Conservation (phyloP, 176 grass and related monocot genomes). For the Puccinellia tenuiflora region DNA sequence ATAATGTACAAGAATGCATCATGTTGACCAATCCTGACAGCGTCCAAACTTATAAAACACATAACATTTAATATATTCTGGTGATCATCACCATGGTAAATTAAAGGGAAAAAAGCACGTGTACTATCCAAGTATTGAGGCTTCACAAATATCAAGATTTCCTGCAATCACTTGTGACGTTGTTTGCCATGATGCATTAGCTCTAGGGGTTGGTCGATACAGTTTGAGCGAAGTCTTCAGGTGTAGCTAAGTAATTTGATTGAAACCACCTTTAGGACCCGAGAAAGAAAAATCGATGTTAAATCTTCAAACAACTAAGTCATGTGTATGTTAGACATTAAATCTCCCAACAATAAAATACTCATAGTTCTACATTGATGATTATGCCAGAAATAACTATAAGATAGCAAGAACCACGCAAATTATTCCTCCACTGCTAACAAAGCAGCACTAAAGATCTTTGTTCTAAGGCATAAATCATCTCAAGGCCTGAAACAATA, state of each 20-base stretch:
- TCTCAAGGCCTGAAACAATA: neutral
- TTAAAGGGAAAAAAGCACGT: constrained; percentile 16
- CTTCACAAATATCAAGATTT: neutral
- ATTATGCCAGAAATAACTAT: no score
- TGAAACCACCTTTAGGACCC: neutral
- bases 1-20: constrained; percentile 20
- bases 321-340: neutral
- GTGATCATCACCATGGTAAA: constrained; percentile 30
- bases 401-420: no score
- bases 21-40: constrained; percentile 22
- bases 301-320: neutral
- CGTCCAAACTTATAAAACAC: neutral
- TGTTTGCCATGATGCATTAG: constrained; percentile 21
- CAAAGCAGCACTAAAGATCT: neutral
- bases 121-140: constrained; percentile 11
- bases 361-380: neutral
- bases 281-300: neutral
- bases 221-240: neutral
- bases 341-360: neutral
- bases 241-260: neutral
- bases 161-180: neutral
- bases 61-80: constrained; percentile 10
- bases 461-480: neutral
- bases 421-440: neutral
- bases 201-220: neutral